Base-by-base conservation (phyloP, 2,329 filamentous ascomycete species). In the Westerdykella ornata region DNA sequence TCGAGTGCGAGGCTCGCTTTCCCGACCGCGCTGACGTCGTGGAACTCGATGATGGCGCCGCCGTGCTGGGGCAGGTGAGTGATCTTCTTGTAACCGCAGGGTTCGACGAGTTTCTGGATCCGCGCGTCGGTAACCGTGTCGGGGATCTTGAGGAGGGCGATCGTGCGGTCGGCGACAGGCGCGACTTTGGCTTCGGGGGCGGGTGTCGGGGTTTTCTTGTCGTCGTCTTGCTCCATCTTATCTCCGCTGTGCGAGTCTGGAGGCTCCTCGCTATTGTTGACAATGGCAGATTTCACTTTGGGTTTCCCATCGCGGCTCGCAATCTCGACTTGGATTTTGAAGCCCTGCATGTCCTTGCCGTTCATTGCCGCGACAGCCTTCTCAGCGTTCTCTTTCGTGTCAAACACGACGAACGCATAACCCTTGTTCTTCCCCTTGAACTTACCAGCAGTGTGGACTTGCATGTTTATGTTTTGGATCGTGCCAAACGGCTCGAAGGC, bases 51-150 rank as follows among this genome's bases (percentile, higher is more conserved):
- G 41, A 90, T 84, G 4, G 89, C 92, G 11, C 88, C 89, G 43
- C 83, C 81, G 47, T 94, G 85, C 45, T 88, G 79, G 1, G 88
- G 87, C 35, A 88, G 81, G 9, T 96, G 73, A 11, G 84, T 74
- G 3, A 97, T 74, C 63, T 89, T 90, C 48, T 82, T 73, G 17
- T 96, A 73, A 1, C 88, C 88, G 34, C 82, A 75, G 1, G 80
- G 75, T 52, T 88, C 83, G 7, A 85, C 80, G 2, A 94, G 70
- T 0, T 81, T 75, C 34, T 79, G 79, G 41, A 98, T 79, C 20
- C 89, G 86, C 1, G 85, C 80, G 56, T 94, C 87, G 50, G 94
- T 96, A 56, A 97, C 80, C 0, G 89, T 97, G 58, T 97, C 92
- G 0, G 92, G 88, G 1, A 98, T 72, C 47, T 89, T 84, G 67